Evolutionary conservation across 2,329 filamentous ascomycete genomes (phyloP), one percentile per base, ranked within the genome.

Genomic region (Penicillium sp.): DNA sequence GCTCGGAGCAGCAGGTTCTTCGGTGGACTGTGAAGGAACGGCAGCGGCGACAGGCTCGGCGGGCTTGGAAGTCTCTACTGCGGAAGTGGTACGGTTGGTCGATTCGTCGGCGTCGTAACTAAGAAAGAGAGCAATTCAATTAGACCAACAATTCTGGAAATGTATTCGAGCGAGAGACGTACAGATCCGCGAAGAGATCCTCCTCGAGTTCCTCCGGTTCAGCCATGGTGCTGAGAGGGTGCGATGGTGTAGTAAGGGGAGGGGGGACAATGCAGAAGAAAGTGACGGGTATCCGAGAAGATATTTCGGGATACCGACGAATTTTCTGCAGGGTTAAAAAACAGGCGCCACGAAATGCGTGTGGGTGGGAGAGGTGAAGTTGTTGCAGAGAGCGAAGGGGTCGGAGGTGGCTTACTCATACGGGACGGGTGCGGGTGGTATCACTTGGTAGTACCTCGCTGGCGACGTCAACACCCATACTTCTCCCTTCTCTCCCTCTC

Each of bases 161-260:
- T 1, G 20, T n/a, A n/a, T n/a, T n/a, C n/a, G 15, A 36, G 32
- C 41, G 43, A 44, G 36, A 45, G 29, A 46, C 90, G 77, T 80
- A 96, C 91, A 96, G 84, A 77, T 96, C 92, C 66, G 91, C 91
- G 75, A 96, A 96, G 75, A 96, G 89, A 81, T 96, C 91, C 68
- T 96, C 92, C 64, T 96, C 91, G 62, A 91, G 86, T 62, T 90
- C 89, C 68, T 92, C 89, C 46, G 83, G 79, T 67, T 94, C 90
- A 41, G 89, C 85, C 90, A 93, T 94, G 64, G 43, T 80, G 71
- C 54, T 52, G 34, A 49, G 30, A 48, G n/a, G 41, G 20, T 24
- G 43, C 32, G 12, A 34, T n/a, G 37, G n/a, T n/a, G n/a, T n/a
- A n/a, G 4, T 44, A 8, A 41, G 8, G 20, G 26, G 21, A 20